Percentiles rank a stretch among this genome's conserved stretches.
phyloP scores from a whole-genome alignment of 495 filamentous ascomycete species.

The Penicillium pancosmium region DNA sequence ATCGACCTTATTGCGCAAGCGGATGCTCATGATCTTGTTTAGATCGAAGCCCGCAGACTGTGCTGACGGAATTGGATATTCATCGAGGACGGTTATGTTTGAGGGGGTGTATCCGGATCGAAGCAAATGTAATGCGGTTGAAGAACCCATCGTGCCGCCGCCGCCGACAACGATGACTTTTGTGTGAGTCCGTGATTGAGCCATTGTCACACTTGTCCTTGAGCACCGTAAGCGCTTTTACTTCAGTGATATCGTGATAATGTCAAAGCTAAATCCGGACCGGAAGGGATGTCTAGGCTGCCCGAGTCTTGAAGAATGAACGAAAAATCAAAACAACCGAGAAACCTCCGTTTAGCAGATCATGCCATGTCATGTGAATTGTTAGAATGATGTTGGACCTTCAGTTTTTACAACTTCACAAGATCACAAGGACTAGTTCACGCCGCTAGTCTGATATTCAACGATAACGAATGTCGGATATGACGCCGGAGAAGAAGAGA shows the following conservation, averaged over 20 bases:
- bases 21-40: slow-evolving; percentile 47
- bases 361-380: slow-evolving; percentile 4
- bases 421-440: background rate
- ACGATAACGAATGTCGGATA: background rate
- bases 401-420: background rate
- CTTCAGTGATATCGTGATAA: background rate
- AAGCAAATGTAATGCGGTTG: slow-evolving; percentile 49
- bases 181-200: slow-evolving; percentile 11
- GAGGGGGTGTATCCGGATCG: slow-evolving; percentile 42
- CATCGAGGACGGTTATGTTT: slow-evolving; percentile 49
- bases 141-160: slow-evolving; percentile 48
- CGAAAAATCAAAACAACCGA: background rate
- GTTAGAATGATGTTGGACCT: slow-evolving; percentile 1
- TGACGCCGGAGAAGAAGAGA: background rate
- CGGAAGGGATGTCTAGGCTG: background rate
- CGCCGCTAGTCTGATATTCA: background rate
- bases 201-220: slow-evolving; percentile 4
- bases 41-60: slow-evolving; percentile 51
- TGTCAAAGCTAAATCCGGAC: background rate
- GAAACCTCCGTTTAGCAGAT: background rate
- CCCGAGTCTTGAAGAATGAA: background rate
- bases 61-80: slow-evolving; percentile 42
- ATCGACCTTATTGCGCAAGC: slow-evolving; percentile 17
- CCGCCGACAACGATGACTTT: slow-evolving; percentile 25
- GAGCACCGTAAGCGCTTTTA: background rate